A percentile compares a stretch with the other conserved stretches of the same genome.
Conservation (phyloP, 371 early-diverging fungal species). For the Mucor lusitanicus region DNA sequence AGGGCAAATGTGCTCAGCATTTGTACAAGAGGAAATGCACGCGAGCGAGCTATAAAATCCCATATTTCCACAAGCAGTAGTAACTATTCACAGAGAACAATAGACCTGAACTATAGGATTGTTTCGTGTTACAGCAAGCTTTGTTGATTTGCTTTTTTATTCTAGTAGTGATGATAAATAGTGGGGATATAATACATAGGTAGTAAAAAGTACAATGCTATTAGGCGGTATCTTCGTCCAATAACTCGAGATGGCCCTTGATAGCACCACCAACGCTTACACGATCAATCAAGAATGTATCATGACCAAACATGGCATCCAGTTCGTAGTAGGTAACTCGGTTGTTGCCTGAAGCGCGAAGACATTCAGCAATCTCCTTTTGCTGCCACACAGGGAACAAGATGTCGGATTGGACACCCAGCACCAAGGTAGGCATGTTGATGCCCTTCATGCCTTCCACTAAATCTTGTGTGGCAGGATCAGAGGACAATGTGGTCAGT, state of each 20-base stretch:
- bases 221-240: conserved; percentile 23
- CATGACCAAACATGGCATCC: conserved; percentile 97
- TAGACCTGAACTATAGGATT: neutral
- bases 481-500: conserved; percentile 35
- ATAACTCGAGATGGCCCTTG: conserved; percentile 87
- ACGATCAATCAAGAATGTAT: conserved; percentile 92
- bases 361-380: conserved; percentile 88
- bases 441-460: conserved; percentile 59
- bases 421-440: conserved; percentile 79
- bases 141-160: neutral
- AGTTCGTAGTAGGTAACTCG: conserved; percentile 93
- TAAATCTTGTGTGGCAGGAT: conserved; percentile 57
- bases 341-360: conserved; percentile 82
- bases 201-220: neutral
- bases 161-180: neutral
- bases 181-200: neutral
- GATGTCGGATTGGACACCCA: conserved; percentile 95
- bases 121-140: neutral
- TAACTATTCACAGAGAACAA: too few species aligned
- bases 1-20: neutral
- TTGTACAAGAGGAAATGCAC: too few species aligned
- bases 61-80: too few species aligned
- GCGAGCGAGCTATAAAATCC: too few species aligned
- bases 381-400: conserved; percentile 96
- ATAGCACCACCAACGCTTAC: conserved; percentile 92